Evolutionary conservation across 805 yeast species (phyloP).

Genomic region (Yamadazyma ubonensis): DNA sequence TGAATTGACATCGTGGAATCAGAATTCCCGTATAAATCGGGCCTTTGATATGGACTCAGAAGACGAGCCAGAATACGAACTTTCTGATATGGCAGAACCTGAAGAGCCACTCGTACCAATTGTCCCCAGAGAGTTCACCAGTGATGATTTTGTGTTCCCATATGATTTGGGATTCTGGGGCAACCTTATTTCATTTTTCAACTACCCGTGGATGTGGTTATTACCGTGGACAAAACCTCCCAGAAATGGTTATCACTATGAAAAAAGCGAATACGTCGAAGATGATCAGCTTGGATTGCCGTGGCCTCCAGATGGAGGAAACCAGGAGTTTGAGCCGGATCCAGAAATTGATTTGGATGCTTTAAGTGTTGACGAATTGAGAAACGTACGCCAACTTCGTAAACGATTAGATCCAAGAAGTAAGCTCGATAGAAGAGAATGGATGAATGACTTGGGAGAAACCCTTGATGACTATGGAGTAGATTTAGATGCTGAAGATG

Average conservation of each 20-base stretch:
- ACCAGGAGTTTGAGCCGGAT: slow-evolving; percentile 33
- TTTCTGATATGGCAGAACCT: slow-evolving; percentile 9
- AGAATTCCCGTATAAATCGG: slow-evolving; percentile 18
- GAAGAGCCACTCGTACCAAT: slow-evolving; percentile 12
- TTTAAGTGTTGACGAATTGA: slow-evolving; percentile 11
- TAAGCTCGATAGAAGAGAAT: slow-evolving; percentile 43
- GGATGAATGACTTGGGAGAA: slow-evolving; percentile 86
- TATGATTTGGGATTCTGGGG: slow-evolving; percentile 66
- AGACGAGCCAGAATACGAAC: slow-evolving; percentile 2
- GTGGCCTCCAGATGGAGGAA: slow-evolving; percentile 92
- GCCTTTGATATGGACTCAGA: slow-evolving; percentile 12
- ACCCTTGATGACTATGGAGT: slow-evolving; percentile 83
- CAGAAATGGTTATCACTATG: slow-evolving; percentile 59
- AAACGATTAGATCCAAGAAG: slow-evolving; percentile 38
- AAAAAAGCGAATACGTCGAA: slow-evolving; percentile 51
- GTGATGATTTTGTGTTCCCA: slow-evolving; percentile 77
- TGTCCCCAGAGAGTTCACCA: slow-evolving; percentile 42
- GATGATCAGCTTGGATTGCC: slow-evolving; percentile 67
- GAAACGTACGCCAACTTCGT: slow-evolving; percentile 25
- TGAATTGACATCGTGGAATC: slow-evolving; percentile 47
- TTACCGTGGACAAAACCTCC: slow-evolving; percentile 68
- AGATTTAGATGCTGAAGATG: slow-evolving; percentile 62
- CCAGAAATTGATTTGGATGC: slow-evolving; percentile 17
- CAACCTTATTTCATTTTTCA: slow-evolving; percentile 56
- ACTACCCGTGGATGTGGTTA: slow-evolving; percentile 65